Evolutionary conservation across 2,329 filamentous ascomycete species (phyloP).

Genomic region (Trichoderma polysporum): DNA sequence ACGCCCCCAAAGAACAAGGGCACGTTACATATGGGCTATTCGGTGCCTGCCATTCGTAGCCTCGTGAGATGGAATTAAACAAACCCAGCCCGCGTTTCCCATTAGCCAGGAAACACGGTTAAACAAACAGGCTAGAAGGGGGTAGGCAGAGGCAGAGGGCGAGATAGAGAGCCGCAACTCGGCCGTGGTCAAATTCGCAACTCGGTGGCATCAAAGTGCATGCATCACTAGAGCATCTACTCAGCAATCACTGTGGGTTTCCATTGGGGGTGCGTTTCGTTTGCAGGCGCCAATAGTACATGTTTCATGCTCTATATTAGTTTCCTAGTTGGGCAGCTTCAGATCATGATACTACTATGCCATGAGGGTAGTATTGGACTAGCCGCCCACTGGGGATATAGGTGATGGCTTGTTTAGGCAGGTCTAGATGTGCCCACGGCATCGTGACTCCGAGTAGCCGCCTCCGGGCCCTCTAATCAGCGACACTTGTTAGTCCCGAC

Average conservation of each 20-base stretch:
- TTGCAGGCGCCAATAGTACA: no score
- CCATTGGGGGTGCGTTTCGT: no score
- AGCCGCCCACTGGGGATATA: not conserved
- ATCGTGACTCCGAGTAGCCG: not conserved
- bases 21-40: conserved; percentile 8
- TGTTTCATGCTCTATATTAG: not conserved
- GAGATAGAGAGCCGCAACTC: not conserved
- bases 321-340: conserved; percentile 8
- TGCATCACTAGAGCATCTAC: no score
- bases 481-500: not conserved
- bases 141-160: not conserved
- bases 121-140: not conserved
- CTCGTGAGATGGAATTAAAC: conserved; percentile 6
- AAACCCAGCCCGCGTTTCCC: not conserved
- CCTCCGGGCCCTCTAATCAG: not conserved
- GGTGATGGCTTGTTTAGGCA: not conserved
- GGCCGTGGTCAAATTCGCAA: no score
- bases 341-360: not conserved
- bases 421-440: not conserved
- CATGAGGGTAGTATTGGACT: not conserved
- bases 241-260: no score
- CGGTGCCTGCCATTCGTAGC: not conserved
- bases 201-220: not conserved
- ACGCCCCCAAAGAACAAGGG: not conserved
- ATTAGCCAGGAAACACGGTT: no score